Percentiles rank a stretch among this genome's conserved stretches.
Conservation (phyloP, 2,329 filamentous ascomycete genomes). For the Cladophialophora yegresii region DNA sequence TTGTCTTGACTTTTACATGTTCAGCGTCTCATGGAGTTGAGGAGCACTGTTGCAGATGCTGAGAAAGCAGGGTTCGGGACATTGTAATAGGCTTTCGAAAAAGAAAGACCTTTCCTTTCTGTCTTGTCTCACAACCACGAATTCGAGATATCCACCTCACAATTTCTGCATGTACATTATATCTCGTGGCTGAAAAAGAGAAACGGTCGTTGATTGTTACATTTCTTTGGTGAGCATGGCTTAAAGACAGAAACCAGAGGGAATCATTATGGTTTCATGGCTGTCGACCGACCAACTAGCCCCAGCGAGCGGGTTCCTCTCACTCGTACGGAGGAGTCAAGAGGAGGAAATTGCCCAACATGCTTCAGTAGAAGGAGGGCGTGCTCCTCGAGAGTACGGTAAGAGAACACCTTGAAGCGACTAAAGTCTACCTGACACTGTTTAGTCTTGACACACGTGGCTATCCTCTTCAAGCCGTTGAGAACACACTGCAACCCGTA, state of each 20-base stretch:
- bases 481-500: not conserved
- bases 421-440: not conserved
- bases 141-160: slow-evolving; percentile 25
- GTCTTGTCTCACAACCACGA: slow-evolving; percentile 14
- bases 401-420: not conserved
- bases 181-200: slow-evolving; percentile 22
- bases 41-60: slow-evolving; percentile 23
- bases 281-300: not conserved
- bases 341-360: not conserved
- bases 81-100: slow-evolving; percentile 12
- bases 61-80: slow-evolving; percentile 22
- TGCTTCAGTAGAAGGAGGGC: not conserved
- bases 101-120: slow-evolving; percentile 9
- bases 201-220: slow-evolving; percentile 15
- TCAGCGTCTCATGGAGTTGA: slow-evolving; percentile 26
- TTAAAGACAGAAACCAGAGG: not conserved
- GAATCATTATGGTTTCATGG: not conserved
- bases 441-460: not conserved
- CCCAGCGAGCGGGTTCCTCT: not conserved
- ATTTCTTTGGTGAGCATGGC: slow-evolving; percentile 1
- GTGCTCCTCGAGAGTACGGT: not conserved
- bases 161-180: slow-evolving; percentile 33
- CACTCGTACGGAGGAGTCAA: not conserved
- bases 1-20: slow-evolving; percentile 6
- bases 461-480: no score